Conservation (phyloP, 225 moss, liverwort and hornwort species). For the Pseudoscleropodium purum region DNA sequence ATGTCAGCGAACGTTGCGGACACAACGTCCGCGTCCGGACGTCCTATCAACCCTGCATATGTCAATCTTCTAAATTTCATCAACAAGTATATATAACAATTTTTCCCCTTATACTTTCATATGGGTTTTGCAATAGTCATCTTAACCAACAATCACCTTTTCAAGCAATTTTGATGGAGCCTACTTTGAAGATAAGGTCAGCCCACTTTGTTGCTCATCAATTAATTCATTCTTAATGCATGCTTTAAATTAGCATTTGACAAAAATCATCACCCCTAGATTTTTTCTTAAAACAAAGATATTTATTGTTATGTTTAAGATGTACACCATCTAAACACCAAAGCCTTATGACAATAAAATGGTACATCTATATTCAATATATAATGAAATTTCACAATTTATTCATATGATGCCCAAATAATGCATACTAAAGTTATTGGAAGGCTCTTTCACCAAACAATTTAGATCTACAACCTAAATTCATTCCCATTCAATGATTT, state of each 20-base stretch:
- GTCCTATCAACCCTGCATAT: no score
- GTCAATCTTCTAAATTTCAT: neutral
- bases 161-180: neutral
- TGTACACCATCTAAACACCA: neutral
- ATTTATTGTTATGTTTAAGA: neutral
- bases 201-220: no score
- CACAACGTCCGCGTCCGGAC: no score
- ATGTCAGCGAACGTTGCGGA: no score
- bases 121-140: accelerated
- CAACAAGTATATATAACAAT: neutral
- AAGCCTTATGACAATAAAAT: neutral
- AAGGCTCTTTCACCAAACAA: neutral
- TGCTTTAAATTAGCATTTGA: no score
- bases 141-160: neutral
- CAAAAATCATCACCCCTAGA: neutral
- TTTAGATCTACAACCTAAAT: neutral
- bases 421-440: neutral
- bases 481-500: neutral
- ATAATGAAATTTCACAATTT: neutral
- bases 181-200: neutral
- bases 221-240: no score
- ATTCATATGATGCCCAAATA: neutral
- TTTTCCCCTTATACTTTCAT: neutral
- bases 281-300: neutral
- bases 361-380: neutral